These are phyloP conservation scores for Bacidia gigantensis DNA, from an alignment of 495 filamentous ascomycete species.

Conservation along the genomic window DNA sequence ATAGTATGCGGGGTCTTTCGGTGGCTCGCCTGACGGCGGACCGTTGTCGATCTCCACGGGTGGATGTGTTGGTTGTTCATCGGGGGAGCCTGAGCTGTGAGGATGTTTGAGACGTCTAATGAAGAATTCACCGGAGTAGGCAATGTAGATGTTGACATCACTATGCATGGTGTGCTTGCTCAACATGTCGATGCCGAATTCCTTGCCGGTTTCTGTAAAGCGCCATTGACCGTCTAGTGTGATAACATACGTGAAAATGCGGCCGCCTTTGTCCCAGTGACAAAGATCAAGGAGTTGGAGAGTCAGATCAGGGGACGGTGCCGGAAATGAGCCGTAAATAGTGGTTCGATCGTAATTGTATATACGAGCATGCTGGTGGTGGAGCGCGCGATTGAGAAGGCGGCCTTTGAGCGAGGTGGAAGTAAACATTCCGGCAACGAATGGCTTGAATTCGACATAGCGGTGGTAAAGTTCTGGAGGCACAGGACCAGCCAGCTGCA, in stretches of 20 bases:
- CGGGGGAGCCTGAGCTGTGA: conserved; percentile 18
- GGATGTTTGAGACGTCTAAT: conserved; percentile 49
- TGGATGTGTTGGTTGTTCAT: conserved; percentile 18
- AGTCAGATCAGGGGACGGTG: conserved; percentile 46
- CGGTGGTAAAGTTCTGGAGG: conserved; percentile 69
- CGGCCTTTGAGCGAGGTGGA: conserved; percentile 58
- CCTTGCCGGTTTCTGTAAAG: conserved; percentile 89
- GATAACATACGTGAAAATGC: conserved; percentile 84
- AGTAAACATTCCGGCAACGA: conserved; percentile 81
- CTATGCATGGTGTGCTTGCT: conserved; percentile 94
- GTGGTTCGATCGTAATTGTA: conserved; percentile 76
- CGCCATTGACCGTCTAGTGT: conserved; percentile 74
- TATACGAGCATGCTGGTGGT: conserved; percentile 75
- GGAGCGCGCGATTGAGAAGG: conserved; percentile 68
- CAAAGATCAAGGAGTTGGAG: conserved; percentile 73
- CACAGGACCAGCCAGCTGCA: conserved; percentile 75
- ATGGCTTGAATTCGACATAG: conserved; percentile 83
- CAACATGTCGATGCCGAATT: conserved; percentile 84
- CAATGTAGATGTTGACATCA: conserved; percentile 78
- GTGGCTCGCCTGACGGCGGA: conserved; percentile 25
- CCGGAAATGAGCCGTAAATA: conserved; percentile 47
- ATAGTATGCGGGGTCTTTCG: conserved; percentile 54
- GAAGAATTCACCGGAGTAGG: conserved; percentile 88
- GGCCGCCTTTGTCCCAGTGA: conserved; percentile 69
- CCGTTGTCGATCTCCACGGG: conserved; percentile 28